Conservation (phyloP, 305 asterid genomes). For the Petunia hybrid region DNA sequence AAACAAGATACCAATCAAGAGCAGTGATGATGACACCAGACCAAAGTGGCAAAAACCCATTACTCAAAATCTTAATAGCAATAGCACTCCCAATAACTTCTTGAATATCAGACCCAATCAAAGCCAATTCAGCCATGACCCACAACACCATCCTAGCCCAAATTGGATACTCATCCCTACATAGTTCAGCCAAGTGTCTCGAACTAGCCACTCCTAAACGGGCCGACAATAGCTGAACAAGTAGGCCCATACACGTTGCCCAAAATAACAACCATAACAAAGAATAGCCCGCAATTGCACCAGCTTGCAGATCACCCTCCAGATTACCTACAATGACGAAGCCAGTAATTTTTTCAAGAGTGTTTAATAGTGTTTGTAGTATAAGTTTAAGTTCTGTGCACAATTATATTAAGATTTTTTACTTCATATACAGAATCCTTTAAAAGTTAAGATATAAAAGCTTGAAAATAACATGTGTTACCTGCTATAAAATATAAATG, state of each 20-base stretch:
- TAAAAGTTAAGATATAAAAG: too few relatives aligned
- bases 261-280: constrained; percentile 34
- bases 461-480: too few relatives aligned
- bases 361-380: too few relatives aligned
- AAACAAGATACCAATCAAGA: constrained; percentile 18
- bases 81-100: constrained; percentile 35
- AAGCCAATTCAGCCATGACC: constrained; percentile 33
- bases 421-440: too few relatives aligned
- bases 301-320: constrained; percentile 24
- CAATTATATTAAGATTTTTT: too few relatives aligned
- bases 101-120: constrained; percentile 35
- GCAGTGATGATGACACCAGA: constrained; percentile 34
- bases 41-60: constrained; percentile 31
- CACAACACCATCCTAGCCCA: constrained; percentile 32
- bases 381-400: too few relatives aligned
- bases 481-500: too few relatives aligned
- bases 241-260: constrained; percentile 33
- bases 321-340: not conserved
- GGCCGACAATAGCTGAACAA: constrained; percentile 35
- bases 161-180: constrained; percentile 31
- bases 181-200: constrained; percentile 30
- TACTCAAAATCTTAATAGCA: constrained; percentile 30
- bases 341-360: too few relatives aligned
- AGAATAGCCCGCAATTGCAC: constrained; percentile 27
- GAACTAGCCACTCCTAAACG: constrained; percentile 32